phyloP scores from a whole-genome alignment of 306 rosid genomes.

The Quercus agrifolia region DNA sequence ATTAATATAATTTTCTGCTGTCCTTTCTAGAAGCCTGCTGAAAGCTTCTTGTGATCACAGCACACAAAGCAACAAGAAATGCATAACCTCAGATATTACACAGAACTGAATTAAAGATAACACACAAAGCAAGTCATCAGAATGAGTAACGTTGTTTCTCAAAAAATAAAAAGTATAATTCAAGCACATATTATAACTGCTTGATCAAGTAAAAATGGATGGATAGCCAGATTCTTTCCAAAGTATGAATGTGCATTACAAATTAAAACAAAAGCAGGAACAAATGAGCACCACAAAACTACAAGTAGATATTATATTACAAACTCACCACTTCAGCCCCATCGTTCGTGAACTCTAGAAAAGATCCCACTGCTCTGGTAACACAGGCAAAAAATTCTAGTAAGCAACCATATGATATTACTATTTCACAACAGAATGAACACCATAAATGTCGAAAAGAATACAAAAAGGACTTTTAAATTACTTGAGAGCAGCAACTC shows the following conservation, averaged over 20 bases:
- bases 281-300: neutral
- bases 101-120: neutral
- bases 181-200: neutral
- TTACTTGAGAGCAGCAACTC: conserved; percentile 97
- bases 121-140: neutral
- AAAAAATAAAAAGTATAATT: neutral
- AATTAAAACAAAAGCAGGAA: neutral
- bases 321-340: conserved; percentile 89
- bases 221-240: neutral
- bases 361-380: conserved; percentile 95
- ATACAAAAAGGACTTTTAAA: conserved; percentile 8
- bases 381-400: conserved; percentile 17
- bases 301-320: neutral
- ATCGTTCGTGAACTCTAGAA: conserved; percentile 90
- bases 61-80: neutral
- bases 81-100: neutral
- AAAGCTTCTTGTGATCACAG: neutral
- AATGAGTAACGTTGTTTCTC: neutral
- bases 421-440: neutral
- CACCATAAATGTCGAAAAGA: neutral
- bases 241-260: neutral
- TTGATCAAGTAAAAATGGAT: neutral
- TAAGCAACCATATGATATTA: conserved; percentile 14
- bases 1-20: neutral
- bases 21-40: neutral